Conservation (phyloP, 78 protist species). For the Polysphondylium violaceum region DNA sequence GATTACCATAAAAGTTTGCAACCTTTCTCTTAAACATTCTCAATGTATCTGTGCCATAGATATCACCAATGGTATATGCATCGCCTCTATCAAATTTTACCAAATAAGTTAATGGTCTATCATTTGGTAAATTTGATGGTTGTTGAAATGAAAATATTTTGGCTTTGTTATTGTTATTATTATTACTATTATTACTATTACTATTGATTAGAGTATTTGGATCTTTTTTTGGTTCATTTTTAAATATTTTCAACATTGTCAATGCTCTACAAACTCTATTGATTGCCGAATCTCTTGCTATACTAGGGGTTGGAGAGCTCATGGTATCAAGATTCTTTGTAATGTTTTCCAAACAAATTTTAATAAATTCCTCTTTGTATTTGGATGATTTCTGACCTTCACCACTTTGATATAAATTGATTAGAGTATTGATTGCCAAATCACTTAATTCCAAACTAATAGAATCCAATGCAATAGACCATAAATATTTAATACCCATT, state of each 20-base stretch:
- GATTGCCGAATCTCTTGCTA: slow-evolving; percentile 1
- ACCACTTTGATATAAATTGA: slow-evolving; percentile 32
- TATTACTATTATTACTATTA: neutral
- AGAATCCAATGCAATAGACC: slow-evolving; percentile 68
- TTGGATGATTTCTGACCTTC: slow-evolving; percentile 20
- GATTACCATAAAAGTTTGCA: slow-evolving; percentile 24
- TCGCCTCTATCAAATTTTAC: slow-evolving; percentile 77
- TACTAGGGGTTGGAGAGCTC: too few species aligned
- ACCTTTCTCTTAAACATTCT: slow-evolving; percentile 69
- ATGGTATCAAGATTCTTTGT: neutral
- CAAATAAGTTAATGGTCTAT: slow-evolving; percentile 32
- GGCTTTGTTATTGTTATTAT: neutral
- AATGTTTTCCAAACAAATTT: slow-evolving; percentile 33
- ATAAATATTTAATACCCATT: slow-evolving; percentile 38
- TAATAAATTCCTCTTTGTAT: slow-evolving; percentile 50
- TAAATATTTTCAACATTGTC: slow-evolving; percentile 44
- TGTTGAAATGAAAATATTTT: neutral
- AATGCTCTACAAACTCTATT: slow-evolving; percentile 44
- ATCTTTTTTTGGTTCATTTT: neutral
- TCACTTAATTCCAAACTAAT: slow-evolving; percentile 22
- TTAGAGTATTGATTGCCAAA: slow-evolving; percentile 46
- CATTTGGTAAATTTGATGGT: neutral
- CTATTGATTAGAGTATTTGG: neutral
- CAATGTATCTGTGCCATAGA: slow-evolving; percentile 48
- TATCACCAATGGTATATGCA: slow-evolving; percentile 36